phyloP scores from a whole-genome alignment of 306 rosid genomes.

The Pyrus betulifolia region DNA sequence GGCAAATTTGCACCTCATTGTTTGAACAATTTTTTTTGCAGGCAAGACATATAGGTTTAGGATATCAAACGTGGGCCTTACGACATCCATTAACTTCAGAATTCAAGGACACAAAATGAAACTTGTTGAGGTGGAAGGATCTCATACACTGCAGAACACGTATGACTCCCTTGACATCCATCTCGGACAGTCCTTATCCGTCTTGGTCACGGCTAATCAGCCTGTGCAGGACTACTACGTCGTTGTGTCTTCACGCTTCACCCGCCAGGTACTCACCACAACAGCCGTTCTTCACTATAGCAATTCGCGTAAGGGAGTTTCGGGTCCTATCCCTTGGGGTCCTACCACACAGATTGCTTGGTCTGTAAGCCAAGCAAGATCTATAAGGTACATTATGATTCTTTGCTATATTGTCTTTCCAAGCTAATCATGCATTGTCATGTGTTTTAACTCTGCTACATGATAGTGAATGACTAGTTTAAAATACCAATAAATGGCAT shows the following conservation, averaged over 20 bases:
- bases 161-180: slow-evolving; percentile 83
- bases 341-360: slow-evolving; percentile 61
- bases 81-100: slow-evolving; percentile 89
- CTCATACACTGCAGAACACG: slow-evolving; percentile 80
- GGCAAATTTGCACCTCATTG: background rate
- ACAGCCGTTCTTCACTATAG: slow-evolving; percentile 90
- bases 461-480: background rate
- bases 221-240: slow-evolving; percentile 77
- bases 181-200: slow-evolving; percentile 88
- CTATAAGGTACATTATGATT: slow-evolving; percentile 63
- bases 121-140: slow-evolving; percentile 91
- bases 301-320: slow-evolving; percentile 59
- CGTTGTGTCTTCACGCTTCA: slow-evolving; percentile 76
- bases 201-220: slow-evolving; percentile 87
- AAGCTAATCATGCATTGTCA: background rate
- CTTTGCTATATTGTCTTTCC: background rate
- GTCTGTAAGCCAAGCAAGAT: slow-evolving; percentile 74
- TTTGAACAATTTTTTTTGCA: slow-evolving; percentile 25
- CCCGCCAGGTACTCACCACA: slow-evolving; percentile 60
- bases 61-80: slow-evolving; percentile 88
- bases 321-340: slow-evolving; percentile 75
- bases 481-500: background rate
- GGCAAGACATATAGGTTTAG: slow-evolving; percentile 89
- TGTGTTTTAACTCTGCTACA: background rate
- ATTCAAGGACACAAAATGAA: slow-evolving; percentile 77